These are phyloP conservation scores for Laburnicola sp. DNA, from an alignment of 2,329 filamentous ascomycete species.

Conservation along the genomic window DNA sequence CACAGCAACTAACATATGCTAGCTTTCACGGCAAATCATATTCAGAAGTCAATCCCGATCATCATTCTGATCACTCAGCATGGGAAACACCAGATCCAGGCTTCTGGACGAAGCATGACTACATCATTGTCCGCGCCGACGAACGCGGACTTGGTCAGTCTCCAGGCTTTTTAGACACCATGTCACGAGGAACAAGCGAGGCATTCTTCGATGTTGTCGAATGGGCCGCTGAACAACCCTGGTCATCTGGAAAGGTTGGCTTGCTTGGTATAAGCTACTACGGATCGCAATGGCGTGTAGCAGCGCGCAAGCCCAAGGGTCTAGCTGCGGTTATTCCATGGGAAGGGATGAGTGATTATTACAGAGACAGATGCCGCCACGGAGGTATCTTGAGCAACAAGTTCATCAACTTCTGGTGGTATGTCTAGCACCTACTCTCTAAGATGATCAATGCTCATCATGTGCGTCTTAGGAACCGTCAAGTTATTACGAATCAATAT, in stretches of 20 bases:
- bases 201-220: constrained; percentile 57
- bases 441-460: no score
- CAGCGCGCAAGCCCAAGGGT: constrained; percentile 56
- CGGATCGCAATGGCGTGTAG: constrained; percentile 59
- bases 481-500: constrained; percentile 70
- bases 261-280: constrained; percentile 57
- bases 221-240: constrained; percentile 56
- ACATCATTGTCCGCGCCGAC: constrained; percentile 49
- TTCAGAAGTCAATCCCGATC: constrained; percentile 38
- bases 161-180: constrained; percentile 56
- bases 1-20: no score
- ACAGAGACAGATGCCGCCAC: constrained; percentile 49
- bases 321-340: constrained; percentile 57
- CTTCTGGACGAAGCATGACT: constrained; percentile 45
- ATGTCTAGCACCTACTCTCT: no score
- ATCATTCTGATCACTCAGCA: constrained; percentile 46
- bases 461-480: no score
- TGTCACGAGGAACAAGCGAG: constrained; percentile 57
- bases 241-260: constrained; percentile 57
- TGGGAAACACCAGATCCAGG: constrained; percentile 51
- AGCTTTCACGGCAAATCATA: constrained; percentile 57
- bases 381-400: constrained; percentile 44
- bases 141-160: constrained; percentile 58
- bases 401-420: constrained; percentile 63
- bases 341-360: constrained; percentile 61